Conservation (phyloP, 371 early-diverging fungal genomes). For the Vairimorpha necatrix region DNA sequence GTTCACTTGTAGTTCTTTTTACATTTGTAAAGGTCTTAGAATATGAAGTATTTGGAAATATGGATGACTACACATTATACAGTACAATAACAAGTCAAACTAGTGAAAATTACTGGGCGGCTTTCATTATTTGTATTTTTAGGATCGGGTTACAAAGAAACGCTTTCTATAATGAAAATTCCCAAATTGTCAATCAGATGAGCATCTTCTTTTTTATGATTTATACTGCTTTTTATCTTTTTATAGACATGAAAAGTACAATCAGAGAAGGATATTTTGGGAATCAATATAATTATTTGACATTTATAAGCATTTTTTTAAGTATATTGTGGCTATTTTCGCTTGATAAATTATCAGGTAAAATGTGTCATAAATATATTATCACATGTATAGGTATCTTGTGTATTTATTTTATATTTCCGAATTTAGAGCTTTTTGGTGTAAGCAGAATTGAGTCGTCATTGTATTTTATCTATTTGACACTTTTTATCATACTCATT, state of each 20-base stretch:
- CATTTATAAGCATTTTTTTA: background rate
- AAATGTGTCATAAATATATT: background rate
- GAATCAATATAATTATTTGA: background rate
- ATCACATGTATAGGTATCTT: background rate
- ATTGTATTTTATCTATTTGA: background rate
- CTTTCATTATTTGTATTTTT: background rate
- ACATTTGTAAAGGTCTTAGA: background rate
- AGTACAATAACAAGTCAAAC: too few species aligned
- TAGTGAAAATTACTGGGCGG: too few species aligned
- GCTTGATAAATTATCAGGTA: background rate
- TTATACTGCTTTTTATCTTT: background rate
- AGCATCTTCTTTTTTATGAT: background rate
- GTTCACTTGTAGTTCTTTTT: background rate
- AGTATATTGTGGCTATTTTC: background rate
- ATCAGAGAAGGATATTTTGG: background rate
- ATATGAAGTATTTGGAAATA: background rate
- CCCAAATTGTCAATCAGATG: background rate
- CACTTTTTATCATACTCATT: background rate
- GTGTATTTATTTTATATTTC: background rate
- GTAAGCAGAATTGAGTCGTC: background rate
- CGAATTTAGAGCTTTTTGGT: background rate
- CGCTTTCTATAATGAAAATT: background rate
- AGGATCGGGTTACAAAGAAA: background rate
- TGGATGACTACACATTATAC: background rate
- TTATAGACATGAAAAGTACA: background rate